Evolutionary conservation across 1,139 yeast genomes (phyloP).

Genomic region (Yamadazyma triangularis): DNA sequence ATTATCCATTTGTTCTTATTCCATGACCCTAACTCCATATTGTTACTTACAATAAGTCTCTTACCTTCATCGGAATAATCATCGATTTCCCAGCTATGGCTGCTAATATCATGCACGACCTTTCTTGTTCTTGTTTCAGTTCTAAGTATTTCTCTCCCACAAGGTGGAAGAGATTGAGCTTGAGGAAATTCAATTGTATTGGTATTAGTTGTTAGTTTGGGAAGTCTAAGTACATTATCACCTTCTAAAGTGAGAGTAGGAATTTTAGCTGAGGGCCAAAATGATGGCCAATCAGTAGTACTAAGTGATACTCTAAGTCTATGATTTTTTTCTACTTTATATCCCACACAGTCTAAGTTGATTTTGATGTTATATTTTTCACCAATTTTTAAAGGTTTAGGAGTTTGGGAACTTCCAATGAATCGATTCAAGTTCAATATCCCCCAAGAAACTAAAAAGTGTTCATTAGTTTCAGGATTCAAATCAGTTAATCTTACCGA

Average conservation of each 20-base stretch:
- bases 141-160: conserved; percentile 19
- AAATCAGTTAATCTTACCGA: conserved; percentile 32
- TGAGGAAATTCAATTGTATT: conserved; percentile 13
- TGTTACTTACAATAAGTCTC: conserved; percentile 17
- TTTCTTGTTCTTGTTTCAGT: conserved; percentile 18
- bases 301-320: conserved; percentile 30
- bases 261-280: conserved; percentile 33
- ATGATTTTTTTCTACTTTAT: conserved; percentile 26
- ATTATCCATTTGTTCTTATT: conserved; percentile 30
- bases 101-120: conserved; percentile 19
- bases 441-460: conserved; percentile 38
- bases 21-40: conserved; percentile 24
- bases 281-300: conserved; percentile 40
- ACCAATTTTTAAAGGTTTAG: conserved; percentile 22
- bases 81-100: conserved; percentile 19
- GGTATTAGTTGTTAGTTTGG: neutral
- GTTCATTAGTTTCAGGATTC: conserved; percentile 23
- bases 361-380: conserved; percentile 24
- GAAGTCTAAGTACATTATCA: conserved; percentile 5
- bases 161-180: conserved; percentile 11
- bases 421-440: conserved; percentile 34
- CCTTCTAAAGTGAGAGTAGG: conserved; percentile 20
- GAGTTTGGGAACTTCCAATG: conserved; percentile 30
- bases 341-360: conserved; percentile 32
- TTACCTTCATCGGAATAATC: conserved; percentile 27